Evolutionary conservation across 371 early-diverging fungal genomes (phyloP), one percentile per base, ranked within the genome.

Genomic region (Mortierella sp.): DNA sequence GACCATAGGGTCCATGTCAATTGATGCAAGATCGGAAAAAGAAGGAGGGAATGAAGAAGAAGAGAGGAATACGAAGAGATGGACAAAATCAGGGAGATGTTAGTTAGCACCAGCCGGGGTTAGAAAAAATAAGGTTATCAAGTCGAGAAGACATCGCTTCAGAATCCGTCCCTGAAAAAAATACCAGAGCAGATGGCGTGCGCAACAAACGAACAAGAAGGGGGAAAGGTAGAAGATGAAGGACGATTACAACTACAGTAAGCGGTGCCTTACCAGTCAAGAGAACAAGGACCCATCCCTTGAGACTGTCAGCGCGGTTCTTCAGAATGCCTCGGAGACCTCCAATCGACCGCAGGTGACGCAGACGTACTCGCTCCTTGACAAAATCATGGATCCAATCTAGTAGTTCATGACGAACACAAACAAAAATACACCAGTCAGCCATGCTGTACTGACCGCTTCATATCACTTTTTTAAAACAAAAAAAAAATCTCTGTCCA

Each of bases 301-400:
- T 83, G 22, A 83, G 37, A 19, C 83, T 69, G 14, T 83, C 83
- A 14, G 83, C 83, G n/a, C 75, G 65, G 64, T 74, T 83, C 55
- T 66, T 85, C 55, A 95, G 55, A 70, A 85, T 80, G 1, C 95
- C 94, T 24, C 88, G 82, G n/a, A 91, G 66, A 9, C 93, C 93
- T 10, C 88, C 85, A 8, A 86, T 70, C 10, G 91, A 87, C 37
- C 92, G 85, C 37, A 97, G 74, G 47, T 88, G 89, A 29, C 94
- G 85, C 37, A 95, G 81, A 6, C 98, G 88, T 0, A 94, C 90
- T 8, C 95, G 92, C 80, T 98, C 98, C 80, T 97, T 96, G 65
- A 95, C 92, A 73, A 92, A 89, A 79, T 97, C 98, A 77, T 97
- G 96, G 52, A 96, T 95, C 96, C 97, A 97, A 86, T 98, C 97